Evolutionary conservation across 2,329 filamentous ascomycete species (phyloP), one percentile per base, ranked within the genome.

Genomic region (Raffaelea ambrosiae): DNA sequence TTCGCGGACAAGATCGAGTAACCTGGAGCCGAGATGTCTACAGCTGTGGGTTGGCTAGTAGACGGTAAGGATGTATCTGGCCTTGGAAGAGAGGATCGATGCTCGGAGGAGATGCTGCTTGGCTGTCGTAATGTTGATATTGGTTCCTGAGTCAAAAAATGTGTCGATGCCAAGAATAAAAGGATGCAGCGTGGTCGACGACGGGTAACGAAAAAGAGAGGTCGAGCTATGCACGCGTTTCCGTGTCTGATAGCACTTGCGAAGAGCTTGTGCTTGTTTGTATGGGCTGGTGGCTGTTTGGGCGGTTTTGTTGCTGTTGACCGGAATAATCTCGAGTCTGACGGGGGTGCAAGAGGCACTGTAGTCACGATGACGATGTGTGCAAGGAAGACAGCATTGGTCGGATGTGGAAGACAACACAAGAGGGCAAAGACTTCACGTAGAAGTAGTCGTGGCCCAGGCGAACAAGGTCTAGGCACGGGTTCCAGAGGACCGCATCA

Each of bases 1-100:
- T 29, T 29, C 26, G 7, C 26, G 26, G 26, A 29, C 7, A 29
- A 13, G 26, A 13, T 7, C 7, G 13, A 29, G 19, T 16, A 42
- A 26, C n/a, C n/a, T 20, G n/a, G 13, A 11, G 26, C 14, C 29
- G 31, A 44, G 16, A 44, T 7, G 21, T n/a, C n/a, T n/a, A 36
- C 19, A 33, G 3, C 26, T 20, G 20, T 35, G 20, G 5, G 16
- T 9, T 10, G 14, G 19, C 8, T 7, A 43, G 23, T 13, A 29
- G 41, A 11, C 18, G 31, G 20, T 14, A 41, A 26, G 23, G 13
- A 35, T 31, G 19, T 26, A 16, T 5, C 7, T 14, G 14, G n/a
- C n/a, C n/a, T n/a, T n/a, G n/a, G n/a, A n/a, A n/a, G n/a, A 26
- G 18, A 44, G 43, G 43, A 36, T 23, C 43, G 33, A 36, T 41